Conservation (phyloP, 2,329 filamentous ascomycete species). For the Plenodomus biglobosus region DNA sequence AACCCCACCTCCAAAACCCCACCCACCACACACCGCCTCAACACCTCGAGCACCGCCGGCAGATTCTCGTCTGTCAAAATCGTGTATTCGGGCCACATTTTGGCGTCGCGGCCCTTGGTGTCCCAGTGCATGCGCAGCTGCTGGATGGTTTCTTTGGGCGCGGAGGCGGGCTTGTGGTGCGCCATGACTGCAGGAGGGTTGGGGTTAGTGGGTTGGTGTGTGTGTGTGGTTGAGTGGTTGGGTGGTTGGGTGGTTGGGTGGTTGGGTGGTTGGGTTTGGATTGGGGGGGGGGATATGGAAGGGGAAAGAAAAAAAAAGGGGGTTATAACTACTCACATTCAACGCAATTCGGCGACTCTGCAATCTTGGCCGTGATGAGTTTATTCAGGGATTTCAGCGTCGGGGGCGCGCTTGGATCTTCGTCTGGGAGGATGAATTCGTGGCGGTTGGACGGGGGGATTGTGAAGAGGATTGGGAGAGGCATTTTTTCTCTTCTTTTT, state of each 20-base stretch:
- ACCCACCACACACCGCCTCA: constrained; percentile 26
- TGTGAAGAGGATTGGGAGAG: constrained; percentile 40
- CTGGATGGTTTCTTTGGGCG: constrained; percentile 27
- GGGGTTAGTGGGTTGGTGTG: too few relatives aligned
- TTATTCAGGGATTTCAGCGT: constrained; percentile 37
- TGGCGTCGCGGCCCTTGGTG: constrained; percentile 28
- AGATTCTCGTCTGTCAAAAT: constrained; percentile 38
- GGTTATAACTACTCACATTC: constrained; percentile 27
- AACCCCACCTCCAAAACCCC: constrained; percentile 40
- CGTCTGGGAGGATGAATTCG: constrained; percentile 36
- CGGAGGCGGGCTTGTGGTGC: constrained; percentile 33
- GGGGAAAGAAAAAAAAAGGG: background rate
- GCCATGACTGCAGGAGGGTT: too few relatives aligned
- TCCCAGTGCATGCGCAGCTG: constrained; percentile 39
- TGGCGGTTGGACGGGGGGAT: constrained; percentile 37
- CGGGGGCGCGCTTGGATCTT: constrained; percentile 14
- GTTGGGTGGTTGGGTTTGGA: background rate
- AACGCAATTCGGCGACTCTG: constrained; percentile 30
- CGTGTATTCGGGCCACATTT: constrained; percentile 41
- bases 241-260: too few relatives aligned
- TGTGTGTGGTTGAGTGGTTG: too few relatives aligned
- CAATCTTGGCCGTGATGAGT: constrained; percentile 29
- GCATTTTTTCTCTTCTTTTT: constrained; percentile 12
- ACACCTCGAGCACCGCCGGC: constrained; percentile 30
- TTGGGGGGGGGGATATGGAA: background rate